Evolutionary conservation across 1,139 yeast species (phyloP), one percentile per base, ranked within the genome.

Genomic region (Yamadazyma dendronema): DNA sequence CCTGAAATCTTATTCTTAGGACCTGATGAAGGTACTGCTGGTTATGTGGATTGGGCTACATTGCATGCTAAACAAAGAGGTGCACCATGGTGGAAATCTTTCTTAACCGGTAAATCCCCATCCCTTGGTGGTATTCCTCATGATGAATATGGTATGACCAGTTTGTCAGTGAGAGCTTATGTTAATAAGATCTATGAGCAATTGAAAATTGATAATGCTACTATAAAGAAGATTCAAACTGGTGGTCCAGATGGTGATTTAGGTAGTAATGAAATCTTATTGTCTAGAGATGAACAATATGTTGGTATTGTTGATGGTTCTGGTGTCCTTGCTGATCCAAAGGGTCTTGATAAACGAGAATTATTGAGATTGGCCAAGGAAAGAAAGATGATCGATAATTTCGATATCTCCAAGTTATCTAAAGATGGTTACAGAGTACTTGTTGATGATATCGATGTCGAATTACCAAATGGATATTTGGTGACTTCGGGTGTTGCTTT

Each of bases 161-260:
- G 97, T 9, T 70, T 90, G 49, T 87, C 96, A 34, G 97, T 92
- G 35, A 81, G 98, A 56, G 87, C 96, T 38, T 92, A 83, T 61
- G 95, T 92, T 41, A 84, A 86, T 60, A 87, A 88, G 57, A 82
- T 90, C 44, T 92, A 90, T 62, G 84, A 87, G 51, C 86, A 88
- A 61, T 74, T 84, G 44, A 60, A 64, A 30, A 69, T 90, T 45
- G 79, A 83, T 48, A 65, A 77, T 43, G 65, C 76, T 26, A 56
- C 57, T 31, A 76, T 90, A 42, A 75, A 74, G 53, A 92, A 92
- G 66, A 72, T 92, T 57, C 98, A 92, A 70, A 92, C 97, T 40
- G 98, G 97, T 65, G 98, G 98, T 33, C 98, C 98, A 45, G 97
- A 92, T 65, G 98, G 98, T 56, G 98, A 92, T 64, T 75, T 92